Base-by-base conservation (phyloP, 2,329 filamentous ascomycete genomes). In the Penicillium occitanis region DNA sequence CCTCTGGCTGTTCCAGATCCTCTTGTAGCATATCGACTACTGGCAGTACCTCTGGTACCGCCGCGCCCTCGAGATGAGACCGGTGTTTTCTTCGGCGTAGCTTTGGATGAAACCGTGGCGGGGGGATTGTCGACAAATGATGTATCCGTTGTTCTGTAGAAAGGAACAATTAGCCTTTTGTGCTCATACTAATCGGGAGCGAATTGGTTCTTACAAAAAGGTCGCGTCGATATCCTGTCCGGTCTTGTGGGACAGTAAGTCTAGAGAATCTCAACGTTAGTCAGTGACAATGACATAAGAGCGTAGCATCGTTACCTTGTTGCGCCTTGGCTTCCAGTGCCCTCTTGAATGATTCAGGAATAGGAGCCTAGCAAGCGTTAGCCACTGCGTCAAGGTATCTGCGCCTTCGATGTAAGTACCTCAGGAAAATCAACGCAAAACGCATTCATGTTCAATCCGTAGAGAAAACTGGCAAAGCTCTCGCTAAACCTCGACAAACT, bases 341-440 rank as follows among this genome's bases (percentile, higher is more conserved):
- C 71, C 89, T 84, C 66, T 85, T 86, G 75, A 97, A 97, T 0
- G 92, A 96, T 71, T 97, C 93, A 8, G 88, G 75, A 69, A 96
- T 87, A 0, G 93, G 93, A 1, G 91, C 91, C 91, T 95, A 66
- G 11, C 37, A 44, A 3, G 50, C 28, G n/a, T 58, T 40, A 40
- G 50, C 64, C 17, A 37, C 35, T 14, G 35, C 35, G 35, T 37
- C 19, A 37, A 37, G 35, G 5, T 37, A 37, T 37, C 11, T 37
- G 11, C 35, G 13, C 5, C 35, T 13, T 14, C 35, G 10, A 2
- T 69, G 62, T 80, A 92, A 92, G 86, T 99, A 93, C 93, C 87
- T 99, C 95, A 0, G 93, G 91, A 70, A 97, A 99, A 77, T 99
- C 95, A 37, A 98, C 93, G 77, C 94, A 98, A 77, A 98, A 99